Evolutionary conservation across 148 eudicot genomes (phyloP), one percentile per base, ranked within the genome.

Genomic region (Rhododendron ovatum): DNA sequence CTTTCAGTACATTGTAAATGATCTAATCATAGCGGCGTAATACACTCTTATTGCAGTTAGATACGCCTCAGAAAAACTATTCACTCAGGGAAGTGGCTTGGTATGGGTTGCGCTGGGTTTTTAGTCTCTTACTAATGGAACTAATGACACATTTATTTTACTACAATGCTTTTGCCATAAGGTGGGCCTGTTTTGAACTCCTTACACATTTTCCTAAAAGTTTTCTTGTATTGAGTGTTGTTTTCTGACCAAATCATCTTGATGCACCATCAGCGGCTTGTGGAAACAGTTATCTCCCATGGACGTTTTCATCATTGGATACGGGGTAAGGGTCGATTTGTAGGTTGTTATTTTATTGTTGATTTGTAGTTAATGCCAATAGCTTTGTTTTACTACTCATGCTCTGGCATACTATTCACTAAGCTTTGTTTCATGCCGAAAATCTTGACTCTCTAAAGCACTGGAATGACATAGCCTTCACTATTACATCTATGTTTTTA

Each of bases 231-330:
- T 89, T 22, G 12, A 13, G 43, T 71, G 39, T 53, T 30, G 47
- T 73, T 82, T 55, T 78, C 50, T 78, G 24, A 57, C 84, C 67
- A 26, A 80, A 55, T 50, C 86, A 35, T 53, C 15, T 87, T 85
- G 37, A 48, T 85, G 11, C 78, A 53, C 80, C 85, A 59, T 86
- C 86, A 96, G 99, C 88, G 98, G 91, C 89, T 47, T 91, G 86
- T 96, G 99, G 99, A 94, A 92, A 80, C 90, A 92, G 13, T 89
- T 96, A 75, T 92, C 99, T 71, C 95, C 98, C 33, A 89, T 91
- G 91, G 98, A 95, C 73, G 90, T 95, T 87, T 96, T 96, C 89
- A 95, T 95, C 84, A 90, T 96, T 41, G 98, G 99, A 80, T 96
- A 96, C 88, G 99, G 99, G 91, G 99, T 96, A 94, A 91, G 96